Base-by-base conservation (phyloP, 2,329 filamentous ascomycete genomes). In the Didymella pinodella region DNA sequence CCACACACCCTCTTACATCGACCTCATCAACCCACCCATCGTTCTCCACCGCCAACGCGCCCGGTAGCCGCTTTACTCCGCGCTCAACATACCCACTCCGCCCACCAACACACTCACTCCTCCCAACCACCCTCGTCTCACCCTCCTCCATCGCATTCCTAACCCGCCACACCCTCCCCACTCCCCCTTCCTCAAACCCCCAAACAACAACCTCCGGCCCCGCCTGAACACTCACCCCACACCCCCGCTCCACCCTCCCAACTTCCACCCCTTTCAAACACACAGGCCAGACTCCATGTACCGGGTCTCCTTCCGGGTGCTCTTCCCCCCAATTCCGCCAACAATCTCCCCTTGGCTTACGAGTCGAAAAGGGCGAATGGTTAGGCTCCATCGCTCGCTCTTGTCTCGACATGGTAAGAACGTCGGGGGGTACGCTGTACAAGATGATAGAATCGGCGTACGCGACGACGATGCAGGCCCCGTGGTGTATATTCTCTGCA, bases 391-490 rank as follows among this genome's bases (percentile, higher is more conserved):
- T 54, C n/a, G 61, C 63, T 22, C 72, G 63, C 43, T 74, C 69
- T n/a, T 59, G 49, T 20, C 59, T 63, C 46, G 79, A 80, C 22
- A 75, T 47, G 0, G 57, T 48, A 38, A 70, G 62, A 16, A 77
- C 72, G 70, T 89, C 86, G 0, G 81, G 73, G 0, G 88, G 87
- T 1, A 90, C 77, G 0, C 82, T 87, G 70, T 88, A 90, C 2
- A 90, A 76, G 51, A 87, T 81, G 26, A 90, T 65, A 29, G 73
- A 67, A 34, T 81, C 78, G 18, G 78, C 79, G 71, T 86, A 90
- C 3, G 80, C 84, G 26, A 83, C 87, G 7, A 85, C 83, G 18
- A 90, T 76, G 16, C 86, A 80, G 4, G 87, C 81, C 4, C 88
- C 87, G 76, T 83, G 83, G 3, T 76, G 76, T 8, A 86, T 75